A percentile compares a stretch with the other conserved stretches of the same genome.
These are phyloP conservation scores for Sugiyamaella valdiviana DNA, from an alignment of 805 yeast species.

Conservation along the genomic window DNA sequence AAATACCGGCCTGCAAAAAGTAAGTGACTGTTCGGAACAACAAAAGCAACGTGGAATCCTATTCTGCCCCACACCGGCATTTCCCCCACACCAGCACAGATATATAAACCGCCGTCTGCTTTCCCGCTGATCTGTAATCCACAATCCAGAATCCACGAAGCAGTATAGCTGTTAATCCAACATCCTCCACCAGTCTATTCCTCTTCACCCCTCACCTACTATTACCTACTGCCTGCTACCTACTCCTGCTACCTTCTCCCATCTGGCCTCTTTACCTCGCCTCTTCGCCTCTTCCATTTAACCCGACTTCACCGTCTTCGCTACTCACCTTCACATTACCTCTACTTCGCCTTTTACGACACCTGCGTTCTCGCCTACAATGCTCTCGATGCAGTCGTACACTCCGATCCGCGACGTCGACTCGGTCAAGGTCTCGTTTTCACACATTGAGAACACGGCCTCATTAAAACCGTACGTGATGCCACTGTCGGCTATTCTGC, in stretches of 20 bases:
- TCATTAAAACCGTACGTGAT: slow-evolving; percentile 4
- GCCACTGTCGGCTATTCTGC: slow-evolving; percentile 39
- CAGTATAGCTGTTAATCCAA: no score
- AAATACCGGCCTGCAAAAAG: neutral
- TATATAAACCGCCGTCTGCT: no score
- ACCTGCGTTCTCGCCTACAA: neutral
- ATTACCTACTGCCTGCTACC: no score
- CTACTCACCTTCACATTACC: neutral
- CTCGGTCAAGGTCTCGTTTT: slow-evolving; percentile 5
- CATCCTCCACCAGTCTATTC: no score
- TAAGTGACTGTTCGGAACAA: neutral
- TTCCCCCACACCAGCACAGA: no score
- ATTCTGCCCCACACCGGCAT: neutral
- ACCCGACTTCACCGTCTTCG: neutral
- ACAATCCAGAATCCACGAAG: no score
- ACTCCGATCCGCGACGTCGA: neutral
- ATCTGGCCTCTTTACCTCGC: neutral
- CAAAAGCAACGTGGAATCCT: neutral
- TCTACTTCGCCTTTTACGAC: neutral
- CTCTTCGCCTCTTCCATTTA: neutral
- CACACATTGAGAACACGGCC: slow-evolving; percentile 9
- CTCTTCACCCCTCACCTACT: neutral
- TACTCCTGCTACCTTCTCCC: neutral
- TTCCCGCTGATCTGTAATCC: no score
- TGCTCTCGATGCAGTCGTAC: neutral